phyloP scores from a whole-genome alignment of 2,329 filamentous ascomycete genomes.

The Capronia americana region DNA sequence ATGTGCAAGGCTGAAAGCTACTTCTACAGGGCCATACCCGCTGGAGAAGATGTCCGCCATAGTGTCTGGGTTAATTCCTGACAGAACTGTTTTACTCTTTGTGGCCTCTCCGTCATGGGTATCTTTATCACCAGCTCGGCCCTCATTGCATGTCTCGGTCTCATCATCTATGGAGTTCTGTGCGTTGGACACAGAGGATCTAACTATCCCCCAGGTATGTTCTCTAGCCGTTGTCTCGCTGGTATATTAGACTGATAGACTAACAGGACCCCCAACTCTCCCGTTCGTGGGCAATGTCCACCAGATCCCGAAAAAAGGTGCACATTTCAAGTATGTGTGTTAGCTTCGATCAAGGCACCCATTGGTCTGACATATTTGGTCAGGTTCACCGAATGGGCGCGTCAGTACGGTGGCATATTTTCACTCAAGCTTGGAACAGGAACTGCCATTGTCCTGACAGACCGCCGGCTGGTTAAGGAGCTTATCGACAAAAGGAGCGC shows the following conservation, averaged over 20 bases:
- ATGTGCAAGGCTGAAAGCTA: constrained; percentile 4
- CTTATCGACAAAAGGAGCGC: constrained; percentile 54
- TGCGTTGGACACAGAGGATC: not conserved
- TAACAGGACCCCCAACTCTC: constrained; percentile 3
- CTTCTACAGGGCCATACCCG: not conserved
- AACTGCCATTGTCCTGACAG: constrained; percentile 52
- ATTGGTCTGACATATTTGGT: not conserved
- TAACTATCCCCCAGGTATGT: constrained; percentile 9
- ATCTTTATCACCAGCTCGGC: constrained; percentile 1
- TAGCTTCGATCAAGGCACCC: not conserved
- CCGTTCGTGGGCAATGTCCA: constrained; percentile 5
- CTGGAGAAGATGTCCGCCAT: no score
- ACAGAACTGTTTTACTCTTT: not conserved
- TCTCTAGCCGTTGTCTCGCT: no score
- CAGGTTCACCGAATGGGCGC: constrained; percentile 55
- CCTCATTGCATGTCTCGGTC: constrained; percentile 42
- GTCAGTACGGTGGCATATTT: constrained; percentile 52
- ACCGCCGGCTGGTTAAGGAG: constrained; percentile 50
- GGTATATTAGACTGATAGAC: not conserved
- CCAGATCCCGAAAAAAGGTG: constrained; percentile 7
- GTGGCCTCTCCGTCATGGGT: not conserved
- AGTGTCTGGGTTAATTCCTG: no score
- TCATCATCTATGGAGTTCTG: constrained; percentile 1
- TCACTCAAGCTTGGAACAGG: constrained; percentile 51
- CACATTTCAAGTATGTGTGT: constrained; percentile 11